Base-by-base conservation (phyloP, 2,329 filamentous ascomycete species). In the Elsinoe fawcettii region DNA sequence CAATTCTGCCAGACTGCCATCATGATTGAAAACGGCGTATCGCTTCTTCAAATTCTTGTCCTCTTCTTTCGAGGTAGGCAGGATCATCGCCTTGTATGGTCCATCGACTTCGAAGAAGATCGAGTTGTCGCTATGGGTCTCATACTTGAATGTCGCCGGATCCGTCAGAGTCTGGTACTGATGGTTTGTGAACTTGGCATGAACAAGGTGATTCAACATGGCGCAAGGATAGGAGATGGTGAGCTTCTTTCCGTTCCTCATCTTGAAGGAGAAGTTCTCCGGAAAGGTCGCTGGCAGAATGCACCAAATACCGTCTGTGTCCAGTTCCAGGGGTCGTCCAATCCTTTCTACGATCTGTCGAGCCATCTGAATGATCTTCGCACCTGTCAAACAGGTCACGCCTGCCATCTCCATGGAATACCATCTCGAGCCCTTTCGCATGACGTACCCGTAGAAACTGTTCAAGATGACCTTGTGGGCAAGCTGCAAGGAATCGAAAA, bases 61-160 rank as follows among this genome's bases (percentile, higher is more conserved):
- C 71, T 97, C 93, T 70, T 99, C 93, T 69, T 99, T 97, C 0
- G 92, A 97, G 0, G 93, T 97, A 1, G 93, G 93, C 61, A 99
- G 73, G 60, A 99, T 85, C 93, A 99, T 99, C 61, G 93, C 93
- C 70, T 83, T 91, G 78, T 99, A 99, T 0, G 93, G 93, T 3
- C 93, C 93, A 66, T 99, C 93, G 51, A 99, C 93, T 72, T 99
- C 93, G 74, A 99, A 99, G 76, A 99, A 99, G 71, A 99, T 99
- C 32, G 91, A 93, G 72, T 99, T 99, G 68, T 99, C 93, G 75
- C 92, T 97, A 70, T 96, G 89, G 0, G 92, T 99, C 69, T 96
- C 89, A 66, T 99, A 99, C 69, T 85, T 87, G 79, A 93, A 90
- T 0, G 83, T 88, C 59, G 81, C 79, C 2, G 83, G 80, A 64